Evolutionary conservation across 768 basidiomycete genomes (phyloP).

Genomic region (Punctularia strigosozonata): DNA sequence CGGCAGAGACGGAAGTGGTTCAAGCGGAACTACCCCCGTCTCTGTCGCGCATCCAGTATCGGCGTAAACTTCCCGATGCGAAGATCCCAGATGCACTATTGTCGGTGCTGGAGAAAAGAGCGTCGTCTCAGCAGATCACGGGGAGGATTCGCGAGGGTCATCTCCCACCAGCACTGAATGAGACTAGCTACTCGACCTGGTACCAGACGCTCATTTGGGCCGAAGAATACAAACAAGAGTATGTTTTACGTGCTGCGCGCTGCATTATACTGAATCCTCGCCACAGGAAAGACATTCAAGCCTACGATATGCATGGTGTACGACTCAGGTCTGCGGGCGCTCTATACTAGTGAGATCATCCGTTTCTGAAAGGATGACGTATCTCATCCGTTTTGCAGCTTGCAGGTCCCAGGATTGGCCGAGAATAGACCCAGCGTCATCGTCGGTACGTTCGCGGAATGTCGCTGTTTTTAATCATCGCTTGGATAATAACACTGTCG

Average conservation of each 20-base stretch:
- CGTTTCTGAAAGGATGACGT: not conserved
- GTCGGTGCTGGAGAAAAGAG: constrained; percentile 12
- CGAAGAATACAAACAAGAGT: constrained; percentile 27
- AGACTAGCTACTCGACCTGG: constrained; percentile 27
- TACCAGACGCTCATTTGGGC: constrained; percentile 46
- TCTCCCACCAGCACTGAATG: constrained; percentile 28
- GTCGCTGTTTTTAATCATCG: constrained; percentile 1
- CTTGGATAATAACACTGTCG: constrained; percentile 14
- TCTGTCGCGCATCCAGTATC: constrained; percentile 2
- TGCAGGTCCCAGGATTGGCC: constrained; percentile 41
- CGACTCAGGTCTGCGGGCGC: constrained; percentile 22
- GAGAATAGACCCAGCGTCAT: constrained; percentile 49
- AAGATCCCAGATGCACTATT: not conserved
- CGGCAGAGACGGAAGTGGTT: constrained; percentile 7
- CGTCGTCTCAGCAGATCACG: constrained; percentile 16
- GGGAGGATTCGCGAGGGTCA: constrained; percentile 15
- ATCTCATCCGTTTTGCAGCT: constrained; percentile 17
- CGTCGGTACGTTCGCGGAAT: constrained; percentile 32
- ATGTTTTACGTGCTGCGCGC: constrained; percentile 2
- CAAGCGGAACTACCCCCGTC: constrained; percentile 8
- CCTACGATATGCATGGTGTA: constrained; percentile 26
- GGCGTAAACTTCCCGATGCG: constrained; percentile 1
- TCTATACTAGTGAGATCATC: constrained; percentile 29
- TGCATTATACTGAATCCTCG: not conserved
- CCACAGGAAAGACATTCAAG: constrained; percentile 17